phyloP scores from a whole-genome alignment of 352 stramenopile genomes.

The Phytophthora palmivora region DNA sequence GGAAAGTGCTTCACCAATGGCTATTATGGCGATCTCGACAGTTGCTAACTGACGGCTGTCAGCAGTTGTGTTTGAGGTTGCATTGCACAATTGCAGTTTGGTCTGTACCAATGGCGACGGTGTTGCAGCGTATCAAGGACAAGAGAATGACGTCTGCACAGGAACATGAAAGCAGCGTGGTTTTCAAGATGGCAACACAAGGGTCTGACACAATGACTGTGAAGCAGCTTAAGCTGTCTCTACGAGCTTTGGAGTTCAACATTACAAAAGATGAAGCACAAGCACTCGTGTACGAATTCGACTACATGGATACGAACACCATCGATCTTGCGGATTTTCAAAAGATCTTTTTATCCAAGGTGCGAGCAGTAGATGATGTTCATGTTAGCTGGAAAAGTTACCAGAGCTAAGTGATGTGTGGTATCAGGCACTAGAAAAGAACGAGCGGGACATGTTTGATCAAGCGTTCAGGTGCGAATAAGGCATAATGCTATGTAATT shows the following conservation, averaged over 20 bases:
- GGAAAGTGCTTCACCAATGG: background rate
- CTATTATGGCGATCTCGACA: constrained; percentile 6
- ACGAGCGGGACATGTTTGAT: constrained; percentile 29
- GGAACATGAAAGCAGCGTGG: constrained; percentile 28
- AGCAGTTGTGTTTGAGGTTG: background rate
- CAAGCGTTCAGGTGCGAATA: constrained; percentile 47
- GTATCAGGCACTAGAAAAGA: constrained; percentile 32
- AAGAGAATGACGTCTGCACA: constrained; percentile 37
- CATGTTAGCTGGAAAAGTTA: too few species aligned
- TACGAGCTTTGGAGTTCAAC: constrained; percentile 40
- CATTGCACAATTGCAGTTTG: constrained; percentile 1
- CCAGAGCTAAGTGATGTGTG: background rate
- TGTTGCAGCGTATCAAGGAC: constrained; percentile 36
- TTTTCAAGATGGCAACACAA: constrained; percentile 33
- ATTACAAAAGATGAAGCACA: constrained; percentile 30
- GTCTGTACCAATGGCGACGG: constrained; percentile 15
- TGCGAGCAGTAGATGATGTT: too few species aligned
- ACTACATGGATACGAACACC: constrained; percentile 42
- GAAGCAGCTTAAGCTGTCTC: constrained; percentile 42
- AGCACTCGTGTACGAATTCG: constrained; percentile 54
- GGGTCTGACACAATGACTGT: constrained; percentile 29
- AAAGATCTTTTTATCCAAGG: constrained; percentile 53
- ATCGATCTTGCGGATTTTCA: constrained; percentile 50
- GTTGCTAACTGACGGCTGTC: constrained; percentile 20
- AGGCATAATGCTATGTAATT: too few species aligned